A percentile compares a stretch with the other conserved stretches of the same genome.
phyloP scores from a whole-genome alignment of 2,329 filamentous ascomycete species.

The Botrytis aclada region DNA sequence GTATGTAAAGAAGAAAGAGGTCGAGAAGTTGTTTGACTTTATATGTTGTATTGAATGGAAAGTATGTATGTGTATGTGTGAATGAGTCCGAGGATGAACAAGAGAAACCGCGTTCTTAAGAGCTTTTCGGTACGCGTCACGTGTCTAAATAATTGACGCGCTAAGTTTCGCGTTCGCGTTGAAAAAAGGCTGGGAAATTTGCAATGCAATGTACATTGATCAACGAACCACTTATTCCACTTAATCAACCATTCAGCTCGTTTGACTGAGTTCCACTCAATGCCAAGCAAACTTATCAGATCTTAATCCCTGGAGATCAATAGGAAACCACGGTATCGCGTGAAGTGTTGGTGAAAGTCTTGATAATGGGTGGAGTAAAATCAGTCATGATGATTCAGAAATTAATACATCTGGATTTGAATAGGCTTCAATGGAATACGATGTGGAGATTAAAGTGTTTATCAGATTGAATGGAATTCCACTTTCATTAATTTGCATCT shows the following conservation, averaged over 20 bases:
- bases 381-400: constrained; percentile 14
- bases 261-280: neutral
- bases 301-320: constrained; percentile 26
- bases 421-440: neutral
- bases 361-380: constrained; percentile 16
- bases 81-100: neutral
- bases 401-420: neutral
- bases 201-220: neutral
- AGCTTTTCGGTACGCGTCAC: constrained; percentile 15
- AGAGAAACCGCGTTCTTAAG: constrained; percentile 16
- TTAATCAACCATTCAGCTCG: constrained; percentile 2
- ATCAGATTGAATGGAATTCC: neutral
- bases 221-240: constrained; percentile 1
- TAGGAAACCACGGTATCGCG: constrained; percentile 4
- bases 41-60: neutral
- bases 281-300: constrained; percentile 29
- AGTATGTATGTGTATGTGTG: neutral
- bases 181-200: constrained; percentile 20
- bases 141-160: constrained; percentile 11
- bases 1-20: constrained; percentile 21
- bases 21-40: constrained; percentile 20
- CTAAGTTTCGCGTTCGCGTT: constrained; percentile 18
- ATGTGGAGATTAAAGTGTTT: neutral
- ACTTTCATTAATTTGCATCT: constrained; percentile 11
- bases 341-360: constrained; percentile 4